phyloP scores from a whole-genome alignment of 2,329 filamentous ascomycete species.

The Trichoderma koningii region DNA sequence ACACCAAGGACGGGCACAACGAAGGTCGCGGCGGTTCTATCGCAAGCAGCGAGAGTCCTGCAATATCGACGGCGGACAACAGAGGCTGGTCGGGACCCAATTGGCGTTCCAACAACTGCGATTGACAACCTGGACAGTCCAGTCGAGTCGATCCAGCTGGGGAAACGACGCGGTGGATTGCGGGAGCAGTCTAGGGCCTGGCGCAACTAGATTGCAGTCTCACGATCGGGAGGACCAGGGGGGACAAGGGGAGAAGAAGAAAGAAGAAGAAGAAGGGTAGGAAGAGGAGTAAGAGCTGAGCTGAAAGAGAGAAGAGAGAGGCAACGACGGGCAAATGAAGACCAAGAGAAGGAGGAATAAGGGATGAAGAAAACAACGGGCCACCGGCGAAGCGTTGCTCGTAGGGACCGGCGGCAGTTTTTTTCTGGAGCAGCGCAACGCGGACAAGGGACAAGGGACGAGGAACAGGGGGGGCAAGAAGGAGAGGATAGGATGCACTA shows the following conservation, averaged over 20 bases:
- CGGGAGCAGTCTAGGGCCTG: conserved; percentile 18
- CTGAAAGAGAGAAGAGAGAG: conserved; percentile 5
- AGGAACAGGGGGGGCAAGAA: background rate
- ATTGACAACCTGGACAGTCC: conserved; percentile 13
- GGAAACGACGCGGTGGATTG: conserved; percentile 24
- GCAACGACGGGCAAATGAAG: conserved; percentile 25
- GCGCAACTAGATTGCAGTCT: conserved; percentile 19
- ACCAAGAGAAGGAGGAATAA: conserved; percentile 23
- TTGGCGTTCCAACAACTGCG: conserved; percentile 29
- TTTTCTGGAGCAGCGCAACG: conserved; percentile 26
- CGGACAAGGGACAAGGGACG: conserved; percentile 18
- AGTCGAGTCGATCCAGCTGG: conserved; percentile 17
- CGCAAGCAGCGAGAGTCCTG: conserved; percentile 37
- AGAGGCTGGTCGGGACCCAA: conserved; percentile 30
- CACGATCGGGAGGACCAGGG: conserved; percentile 9
- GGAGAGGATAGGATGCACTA: conserved; percentile 22
- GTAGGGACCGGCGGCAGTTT: conserved; percentile 12
- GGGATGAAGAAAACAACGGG: conserved; percentile 26
- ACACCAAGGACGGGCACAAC: conserved; percentile 39
- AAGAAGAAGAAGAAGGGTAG: conserved; percentile 12
- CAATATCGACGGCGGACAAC: conserved; percentile 32
- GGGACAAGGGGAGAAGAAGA: conserved; percentile 12
- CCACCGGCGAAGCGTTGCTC: conserved; percentile 21
- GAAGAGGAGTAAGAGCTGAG: conserved; percentile 21
- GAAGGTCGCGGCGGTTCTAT: conserved; percentile 37